Evolutionary conservation across 768 basidiomycete genomes (phyloP).

Genomic region (Psilocybe subaeruginosa): DNA sequence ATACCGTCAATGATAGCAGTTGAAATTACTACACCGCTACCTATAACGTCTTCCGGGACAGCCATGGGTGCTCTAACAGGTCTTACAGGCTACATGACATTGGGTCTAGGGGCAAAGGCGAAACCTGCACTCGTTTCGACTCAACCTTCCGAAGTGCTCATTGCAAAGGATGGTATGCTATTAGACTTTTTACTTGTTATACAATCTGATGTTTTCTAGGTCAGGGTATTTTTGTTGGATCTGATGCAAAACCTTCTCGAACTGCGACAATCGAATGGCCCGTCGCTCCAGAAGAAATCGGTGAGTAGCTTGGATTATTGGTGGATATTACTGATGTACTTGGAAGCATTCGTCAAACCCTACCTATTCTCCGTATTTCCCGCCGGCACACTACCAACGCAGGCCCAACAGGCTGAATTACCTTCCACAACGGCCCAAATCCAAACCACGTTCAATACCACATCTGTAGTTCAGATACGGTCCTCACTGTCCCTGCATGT

Average conservation of each 20-base stretch:
- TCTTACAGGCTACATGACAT: conserved; percentile 83
- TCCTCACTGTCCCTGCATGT: conserved; percentile 68
- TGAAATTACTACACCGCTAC: conserved; percentile 55
- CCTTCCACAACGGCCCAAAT: conserved; percentile 22
- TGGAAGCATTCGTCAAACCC: conserved; percentile 69
- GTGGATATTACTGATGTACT: neutral
- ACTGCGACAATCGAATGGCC: conserved; percentile 67
- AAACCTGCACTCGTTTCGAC: conserved; percentile 65
- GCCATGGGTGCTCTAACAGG: conserved; percentile 82
- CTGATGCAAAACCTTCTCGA: conserved; percentile 57
- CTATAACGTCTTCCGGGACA: conserved; percentile 44
- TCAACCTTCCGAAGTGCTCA: conserved; percentile 63
- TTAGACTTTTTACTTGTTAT: neutral
- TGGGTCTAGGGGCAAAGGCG: conserved; percentile 75
- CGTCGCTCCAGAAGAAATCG: conserved; percentile 80
- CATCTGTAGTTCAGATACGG: conserved; percentile 68
- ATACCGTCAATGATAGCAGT: conserved; percentile 58
- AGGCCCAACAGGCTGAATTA: conserved; percentile 25
- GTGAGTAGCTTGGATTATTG: conserved; percentile 33
- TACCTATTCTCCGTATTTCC: conserved; percentile 81
- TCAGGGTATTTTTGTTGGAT: conserved; percentile 66
- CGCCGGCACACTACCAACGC: conserved; percentile 54
- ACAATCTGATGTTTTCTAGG: conserved; percentile 41
- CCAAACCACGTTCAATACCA: conserved; percentile 46
- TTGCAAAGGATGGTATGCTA: conserved; percentile 77